phyloP scores from a whole-genome alignment of 257 asterid genomes.

The Nicotiana tomentosiformis region DNA sequence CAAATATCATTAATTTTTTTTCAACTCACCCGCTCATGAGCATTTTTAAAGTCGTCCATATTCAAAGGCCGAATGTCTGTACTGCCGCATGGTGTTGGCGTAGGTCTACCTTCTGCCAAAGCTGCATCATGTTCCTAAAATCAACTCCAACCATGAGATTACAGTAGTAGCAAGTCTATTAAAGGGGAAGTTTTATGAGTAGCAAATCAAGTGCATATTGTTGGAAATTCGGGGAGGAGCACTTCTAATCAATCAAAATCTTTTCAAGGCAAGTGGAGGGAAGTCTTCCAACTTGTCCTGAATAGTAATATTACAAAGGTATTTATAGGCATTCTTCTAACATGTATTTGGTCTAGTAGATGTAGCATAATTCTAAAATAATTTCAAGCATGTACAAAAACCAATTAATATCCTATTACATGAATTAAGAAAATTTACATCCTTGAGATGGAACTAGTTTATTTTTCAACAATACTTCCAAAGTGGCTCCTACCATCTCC shows the following conservation, averaged over 20 bases:
- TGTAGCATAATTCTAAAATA: background rate
- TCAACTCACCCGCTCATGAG: constrained; percentile 67
- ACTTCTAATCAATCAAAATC: background rate
- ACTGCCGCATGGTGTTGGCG: constrained; percentile 71
- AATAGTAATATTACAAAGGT: background rate
- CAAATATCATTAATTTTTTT: background rate
- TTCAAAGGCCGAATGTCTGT: constrained; percentile 70
- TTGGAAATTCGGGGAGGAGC: background rate
- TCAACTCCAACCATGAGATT: constrained; percentile 15
- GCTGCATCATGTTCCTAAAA: constrained; percentile 80
- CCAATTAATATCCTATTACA: background rate
- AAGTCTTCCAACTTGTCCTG: background rate
- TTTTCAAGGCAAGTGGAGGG: background rate
- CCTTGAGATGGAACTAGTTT: background rate
- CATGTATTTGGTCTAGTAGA: background rate
- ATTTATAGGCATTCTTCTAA: background rate
- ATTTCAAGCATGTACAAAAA: background rate
- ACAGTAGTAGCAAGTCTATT: background rate
- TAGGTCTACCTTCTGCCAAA: constrained; percentile 55
- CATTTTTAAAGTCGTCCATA: constrained; percentile 74
- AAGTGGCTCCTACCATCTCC: background rate
- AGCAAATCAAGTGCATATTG: background rate
- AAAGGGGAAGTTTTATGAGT: background rate
- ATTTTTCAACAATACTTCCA: background rate
- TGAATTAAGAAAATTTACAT: background rate